Percentiles rank a stretch among this genome's conserved stretches.
Evolutionary conservation across 1,284 basidiomycete species (phyloP).

Genomic region (Pseudozyma tsukubaensis): DNA sequence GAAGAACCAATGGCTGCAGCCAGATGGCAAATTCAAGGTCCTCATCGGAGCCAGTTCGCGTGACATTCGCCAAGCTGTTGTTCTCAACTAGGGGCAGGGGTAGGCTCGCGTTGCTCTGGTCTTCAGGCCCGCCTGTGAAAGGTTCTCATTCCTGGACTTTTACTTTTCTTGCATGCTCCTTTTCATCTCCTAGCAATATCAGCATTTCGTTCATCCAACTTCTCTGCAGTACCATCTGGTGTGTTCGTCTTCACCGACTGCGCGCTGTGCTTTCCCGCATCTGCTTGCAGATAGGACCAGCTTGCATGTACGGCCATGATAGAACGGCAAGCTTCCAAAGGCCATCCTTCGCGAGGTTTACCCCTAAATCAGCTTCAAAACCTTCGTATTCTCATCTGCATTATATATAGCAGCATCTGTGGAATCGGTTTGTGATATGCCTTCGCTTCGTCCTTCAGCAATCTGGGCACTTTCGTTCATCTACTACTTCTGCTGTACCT

Average conservation of each 20-base stretch:
- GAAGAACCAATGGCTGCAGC: conserved; percentile 52
- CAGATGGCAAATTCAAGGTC: conserved; percentile 48
- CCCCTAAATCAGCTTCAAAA: too few species aligned
- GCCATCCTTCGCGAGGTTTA: too few species aligned
- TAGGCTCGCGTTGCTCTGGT: not conserved
- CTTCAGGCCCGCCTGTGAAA: conserved; percentile 5
- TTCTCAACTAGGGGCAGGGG: conserved; percentile 19
- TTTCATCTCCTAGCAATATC: conserved; percentile 3
- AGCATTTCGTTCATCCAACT: not conserved
- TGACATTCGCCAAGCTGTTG: conserved; percentile 50
- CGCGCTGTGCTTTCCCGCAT: not conserved
- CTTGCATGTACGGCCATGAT: too few species aligned
- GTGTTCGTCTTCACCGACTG: too few species aligned
- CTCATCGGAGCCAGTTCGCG: conserved; percentile 54
- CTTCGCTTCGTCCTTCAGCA: too few species aligned
- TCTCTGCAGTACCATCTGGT: not conserved
- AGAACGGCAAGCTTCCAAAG: too few species aligned
- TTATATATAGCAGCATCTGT: too few species aligned
- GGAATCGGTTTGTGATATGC: too few species aligned
- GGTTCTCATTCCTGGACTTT: conserved; percentile 14
- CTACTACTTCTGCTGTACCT: too few species aligned
- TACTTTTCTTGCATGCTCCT: not conserved
- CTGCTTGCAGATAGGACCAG: too few species aligned
- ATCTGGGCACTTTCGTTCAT: too few species aligned
- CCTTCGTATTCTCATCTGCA: too few species aligned